Evolutionary conservation across 148 eudicot species (phyloP).

Genomic region (Persicaria maculosa): DNA sequence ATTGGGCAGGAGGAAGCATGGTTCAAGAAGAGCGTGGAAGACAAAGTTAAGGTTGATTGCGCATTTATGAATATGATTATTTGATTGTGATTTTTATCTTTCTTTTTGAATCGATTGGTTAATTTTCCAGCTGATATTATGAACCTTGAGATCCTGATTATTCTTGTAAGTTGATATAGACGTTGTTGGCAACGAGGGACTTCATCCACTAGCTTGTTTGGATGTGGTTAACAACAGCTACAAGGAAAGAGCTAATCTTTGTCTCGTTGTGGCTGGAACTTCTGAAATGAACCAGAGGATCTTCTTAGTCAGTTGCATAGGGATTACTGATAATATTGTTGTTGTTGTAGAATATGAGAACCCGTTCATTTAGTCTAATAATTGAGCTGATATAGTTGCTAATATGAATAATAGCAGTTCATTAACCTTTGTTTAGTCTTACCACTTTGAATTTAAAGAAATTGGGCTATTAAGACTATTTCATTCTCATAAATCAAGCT

Average conservation of each 20-base stretch:
- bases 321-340: neutral
- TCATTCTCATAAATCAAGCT: neutral
- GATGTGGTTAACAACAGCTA: neutral
- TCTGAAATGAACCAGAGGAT: neutral
- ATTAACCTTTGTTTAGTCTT: neutral
- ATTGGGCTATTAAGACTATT: neutral
- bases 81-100: neutral
- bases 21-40: conserved; percentile 51
- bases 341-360: neutral
- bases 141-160: neutral
- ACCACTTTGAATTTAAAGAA: neutral
- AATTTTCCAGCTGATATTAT: too few species aligned
- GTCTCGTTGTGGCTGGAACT: neutral
- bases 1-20: conserved; percentile 98
- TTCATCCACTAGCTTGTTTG: neutral
- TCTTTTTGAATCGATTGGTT: neutral
- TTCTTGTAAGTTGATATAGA: neutral
- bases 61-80: neutral
- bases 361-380: neutral
- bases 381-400: neutral
- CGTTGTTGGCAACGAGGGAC: neutral
- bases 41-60: conserved; percentile 51
- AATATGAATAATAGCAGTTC: neutral
- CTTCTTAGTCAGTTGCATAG: neutral
- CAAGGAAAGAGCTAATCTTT: too few species aligned